Base-by-base conservation (phyloP, 2,329 filamentous ascomycete genomes). In the Trichophyton mentagrophytes region DNA sequence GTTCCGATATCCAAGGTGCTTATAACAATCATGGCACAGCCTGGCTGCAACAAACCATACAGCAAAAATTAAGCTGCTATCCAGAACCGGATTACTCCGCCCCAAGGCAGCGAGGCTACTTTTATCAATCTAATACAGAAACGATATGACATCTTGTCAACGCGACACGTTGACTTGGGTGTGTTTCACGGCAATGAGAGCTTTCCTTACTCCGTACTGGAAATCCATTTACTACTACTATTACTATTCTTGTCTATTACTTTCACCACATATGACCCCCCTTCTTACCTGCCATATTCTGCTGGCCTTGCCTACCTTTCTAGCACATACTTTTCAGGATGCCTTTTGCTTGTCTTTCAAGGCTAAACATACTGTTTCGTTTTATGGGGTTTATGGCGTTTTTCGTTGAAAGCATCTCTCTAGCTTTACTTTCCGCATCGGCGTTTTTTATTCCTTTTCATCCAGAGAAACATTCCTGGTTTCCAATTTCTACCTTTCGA, bases 31-130 rank as follows among this genome's bases (percentile, higher is more conserved):
- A 57, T 57, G 55, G 55, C 33, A 38, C 55, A 9, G 55, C 55
- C n/a, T 57, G 55, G 55, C 55, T 57, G 33, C 55, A 57, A 8
- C 55, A 57, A 30, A 42, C 55, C 9, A 57, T 57, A 20, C 55
- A 57, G 20, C 49, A 53, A 25, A 53, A 53, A 25, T 25, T 53
- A 11, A 53, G 49, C 15, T 53, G 49, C 27, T 53, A 53, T 13
- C 25, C 49, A 53, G 27, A 22, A 25, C 49, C 49, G 25, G 49
- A 53, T n/a, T 53, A 30, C 27, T 53, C 49, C 7, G 11, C 49
- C 49, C 49, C 49, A 25, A 53, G 25, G 27, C 49, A 53, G 49
- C 49, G 49, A 53, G 49, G 22, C 49, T 53, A 15, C 49, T 53
- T 17, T 11, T 53, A 53, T n/a, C 49, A 53, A 33, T 30, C 27